Evolutionary conservation across 768 basidiomycete species (phyloP).

Genomic region (Leccinum aurantiacum): DNA sequence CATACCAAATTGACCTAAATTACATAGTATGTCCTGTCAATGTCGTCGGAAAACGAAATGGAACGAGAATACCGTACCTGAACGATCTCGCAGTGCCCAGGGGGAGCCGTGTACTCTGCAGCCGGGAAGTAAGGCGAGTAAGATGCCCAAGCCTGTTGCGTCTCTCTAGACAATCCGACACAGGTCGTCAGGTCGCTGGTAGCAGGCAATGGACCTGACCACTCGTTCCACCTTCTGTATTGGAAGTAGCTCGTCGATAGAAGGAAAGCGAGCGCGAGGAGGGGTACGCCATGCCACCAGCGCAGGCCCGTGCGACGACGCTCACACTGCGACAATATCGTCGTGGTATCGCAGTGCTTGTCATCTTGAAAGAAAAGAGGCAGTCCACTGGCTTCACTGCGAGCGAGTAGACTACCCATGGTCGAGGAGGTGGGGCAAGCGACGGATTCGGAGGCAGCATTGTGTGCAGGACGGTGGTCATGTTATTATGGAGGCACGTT

Average conservation of each 20-base stretch:
- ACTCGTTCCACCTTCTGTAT: conserved; percentile 10
- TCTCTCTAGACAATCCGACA: conserved; percentile 17
- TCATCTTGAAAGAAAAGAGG: background rate
- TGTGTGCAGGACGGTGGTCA: background rate
- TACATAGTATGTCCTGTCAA: background rate
- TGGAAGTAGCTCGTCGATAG: conserved; percentile 12
- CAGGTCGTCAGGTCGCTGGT: background rate
- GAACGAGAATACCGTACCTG: conserved; percentile 42
- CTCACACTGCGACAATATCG: background rate
- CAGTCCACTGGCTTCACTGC: background rate
- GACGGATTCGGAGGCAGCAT: background rate
- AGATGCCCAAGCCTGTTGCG: conserved; percentile 50
- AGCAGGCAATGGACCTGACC: background rate
- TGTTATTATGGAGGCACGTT: background rate
- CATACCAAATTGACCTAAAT: conserved; percentile 32
- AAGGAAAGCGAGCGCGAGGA: conserved; percentile 19
- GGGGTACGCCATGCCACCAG: background rate
- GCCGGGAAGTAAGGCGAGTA: conserved; percentile 61
- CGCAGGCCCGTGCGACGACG: background rate
- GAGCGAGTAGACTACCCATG: background rate
- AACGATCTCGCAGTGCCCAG: conserved; percentile 49
- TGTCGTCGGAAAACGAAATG: background rate
- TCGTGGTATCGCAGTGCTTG: background rate
- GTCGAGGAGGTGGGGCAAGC: background rate
- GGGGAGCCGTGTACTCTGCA: conserved; percentile 45